Evolutionary conservation across 257 asterid genomes (phyloP), one percentile per base, ranked within the genome.

Genomic region (Penstemon newberryi): DNA sequence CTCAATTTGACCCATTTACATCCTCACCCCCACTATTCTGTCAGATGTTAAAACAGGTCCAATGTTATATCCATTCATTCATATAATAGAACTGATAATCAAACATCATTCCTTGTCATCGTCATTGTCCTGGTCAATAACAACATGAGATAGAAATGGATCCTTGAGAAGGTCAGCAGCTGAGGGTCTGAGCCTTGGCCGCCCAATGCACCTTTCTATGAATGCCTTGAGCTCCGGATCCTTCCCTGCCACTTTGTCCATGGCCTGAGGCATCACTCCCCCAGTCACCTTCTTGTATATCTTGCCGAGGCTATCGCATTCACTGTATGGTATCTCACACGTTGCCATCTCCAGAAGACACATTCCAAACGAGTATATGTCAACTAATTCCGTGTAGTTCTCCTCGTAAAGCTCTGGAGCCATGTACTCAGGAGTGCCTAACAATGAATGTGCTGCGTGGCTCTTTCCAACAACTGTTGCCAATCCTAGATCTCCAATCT

Each of bases 371-470:
- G 84, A 82, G 71, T 82, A 82, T 71, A 82, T 82, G 66, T 82
- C 87, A 0, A 82, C 80, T 46, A 77, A 59, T 56, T 79, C 84
- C 0, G 82, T 79, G 78, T 79, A 82, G 74, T 82, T 74, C 72
- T 82, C 87, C 25, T 79, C 84, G 36, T 79, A 82, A 1, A 82
- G 80, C 76, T 82, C 84, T 0, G 87, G 87, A 0, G 84, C 87
- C 87, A 82, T 82, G 78, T 76, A 82, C 61, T 79, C 87, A 0
- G 80, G 87, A 4, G 84, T 79, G 36, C 87, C 87, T 51, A 82
- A 8, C 60, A 79, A 45, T 0, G 84, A 76, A 50, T 76, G 87
- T 0, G 87, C 87, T 0, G 84, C 78, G 43, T 76, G 87, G 67
- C 72, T 79, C 71, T 82, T 77, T 8, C 80, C 84, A 39, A 79